Percentiles rank a stretch among this genome's conserved stretches.
These are phyloP conservation scores for Dactylellina haptotyla DNA, from an alignment of 2,329 filamentous ascomycete genomes.

Conservation along the genomic window DNA sequence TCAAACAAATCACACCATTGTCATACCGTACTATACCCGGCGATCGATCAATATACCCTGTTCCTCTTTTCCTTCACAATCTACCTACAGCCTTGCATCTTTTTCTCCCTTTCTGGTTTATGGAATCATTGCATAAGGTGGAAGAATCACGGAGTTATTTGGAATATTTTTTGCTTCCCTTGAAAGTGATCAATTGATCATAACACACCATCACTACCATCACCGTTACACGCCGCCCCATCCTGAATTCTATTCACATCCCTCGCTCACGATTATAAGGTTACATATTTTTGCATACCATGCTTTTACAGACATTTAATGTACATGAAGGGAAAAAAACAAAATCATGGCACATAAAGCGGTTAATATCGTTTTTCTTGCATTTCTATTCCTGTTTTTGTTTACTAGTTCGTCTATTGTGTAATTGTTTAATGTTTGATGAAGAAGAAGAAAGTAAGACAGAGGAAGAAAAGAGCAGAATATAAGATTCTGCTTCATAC, in stretches of 20 bases:
- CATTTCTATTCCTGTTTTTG: neutral
- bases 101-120: neutral
- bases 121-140: slow-evolving; percentile 16
- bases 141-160: slow-evolving; percentile 39
- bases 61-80: neutral
- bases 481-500: neutral
- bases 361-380: neutral
- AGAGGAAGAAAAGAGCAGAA: too few relatives aligned
- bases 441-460: too few relatives aligned
- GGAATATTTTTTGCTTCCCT: slow-evolving; percentile 5
- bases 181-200: too few relatives aligned
- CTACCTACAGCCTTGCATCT: neutral
- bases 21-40: neutral
- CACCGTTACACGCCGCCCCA: neutral
- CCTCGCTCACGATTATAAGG: too few relatives aligned
- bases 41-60: neutral
- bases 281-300: too few relatives aligned
- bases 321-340: too few relatives aligned
- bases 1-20: neutral
- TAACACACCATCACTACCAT: too few relatives aligned
- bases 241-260: neutral
- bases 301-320: too few relatives aligned
- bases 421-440: slow-evolving; percentile 43
- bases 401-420: slow-evolving; percentile 10
- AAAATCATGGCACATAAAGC: too few relatives aligned